Percentiles rank a stretch among this genome's conserved stretches.
Evolutionary conservation across 768 basidiomycete species (phyloP).

Genomic region (Auriscalpium vulgare): DNA sequence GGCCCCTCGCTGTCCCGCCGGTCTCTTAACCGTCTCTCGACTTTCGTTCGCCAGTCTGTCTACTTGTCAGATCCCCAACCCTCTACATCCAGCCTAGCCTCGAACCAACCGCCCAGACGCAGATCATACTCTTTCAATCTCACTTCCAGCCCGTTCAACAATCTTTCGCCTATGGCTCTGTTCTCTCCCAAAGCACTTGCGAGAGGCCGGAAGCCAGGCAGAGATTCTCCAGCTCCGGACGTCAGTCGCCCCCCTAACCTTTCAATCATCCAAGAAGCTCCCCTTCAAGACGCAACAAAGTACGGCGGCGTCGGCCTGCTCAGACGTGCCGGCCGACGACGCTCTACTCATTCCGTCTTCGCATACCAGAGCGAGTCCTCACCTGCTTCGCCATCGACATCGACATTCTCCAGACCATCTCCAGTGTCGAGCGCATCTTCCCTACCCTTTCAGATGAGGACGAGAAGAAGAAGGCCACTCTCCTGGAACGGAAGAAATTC

Average conservation of each 20-base stretch:
- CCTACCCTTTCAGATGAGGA: neutral
- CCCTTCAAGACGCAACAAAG: too few species aligned
- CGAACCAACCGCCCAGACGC: neutral
- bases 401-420: neutral
- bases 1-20: neutral
- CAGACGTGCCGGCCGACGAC: neutral
- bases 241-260: too few species aligned
- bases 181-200: neutral
- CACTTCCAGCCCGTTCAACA: neutral
- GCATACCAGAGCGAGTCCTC: neutral
- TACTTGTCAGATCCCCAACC: neutral
- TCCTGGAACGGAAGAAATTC: conserved; percentile 16
- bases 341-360: neutral
- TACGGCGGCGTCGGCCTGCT: neutral
- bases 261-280: too few species aligned
- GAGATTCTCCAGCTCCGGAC: neutral
- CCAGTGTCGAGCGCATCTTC: conserved; percentile 1
- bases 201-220: neutral
- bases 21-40: neutral
- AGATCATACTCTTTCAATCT: neutral
- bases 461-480: conserved; percentile 1
- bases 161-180: neutral
- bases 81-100: neutral
- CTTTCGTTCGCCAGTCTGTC: neutral
- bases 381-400: neutral